These are phyloP conservation scores for Eutrema salsugineum DNA, from an alignment of 441 rosid genomes.

Conservation along the genomic window DNA sequence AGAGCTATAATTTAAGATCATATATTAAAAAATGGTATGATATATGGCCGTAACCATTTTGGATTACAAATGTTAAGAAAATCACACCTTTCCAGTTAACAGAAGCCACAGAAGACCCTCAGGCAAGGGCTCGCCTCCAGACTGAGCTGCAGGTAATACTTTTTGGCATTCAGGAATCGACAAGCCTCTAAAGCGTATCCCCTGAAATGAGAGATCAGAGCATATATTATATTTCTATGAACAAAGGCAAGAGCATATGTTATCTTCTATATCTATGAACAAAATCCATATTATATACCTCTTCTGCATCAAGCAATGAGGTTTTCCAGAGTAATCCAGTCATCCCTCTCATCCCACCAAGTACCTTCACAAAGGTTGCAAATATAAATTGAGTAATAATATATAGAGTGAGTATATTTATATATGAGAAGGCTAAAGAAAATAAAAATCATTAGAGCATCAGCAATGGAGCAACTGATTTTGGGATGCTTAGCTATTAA, in stretches of 20 bases:
- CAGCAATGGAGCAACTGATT: too few relatives aligned
- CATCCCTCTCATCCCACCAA: slow-evolving; percentile 98
- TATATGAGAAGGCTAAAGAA: background rate
- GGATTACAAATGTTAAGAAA: background rate
- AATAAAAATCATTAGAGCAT: background rate
- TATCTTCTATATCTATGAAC: background rate
- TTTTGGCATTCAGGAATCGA: slow-evolving; percentile 96
- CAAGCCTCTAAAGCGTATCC: slow-evolving; percentile 86
- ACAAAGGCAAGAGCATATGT: slow-evolving; percentile 36
- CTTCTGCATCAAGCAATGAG: slow-evolving; percentile 90
- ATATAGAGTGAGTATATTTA: background rate
- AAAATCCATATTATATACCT: slow-evolving; percentile 52
- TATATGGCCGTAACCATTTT: background rate
- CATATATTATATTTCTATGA: slow-evolving; percentile 3
- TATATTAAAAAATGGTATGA: background rate
- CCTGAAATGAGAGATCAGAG: slow-evolving; percentile 47
- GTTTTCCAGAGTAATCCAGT: slow-evolving; percentile 93
- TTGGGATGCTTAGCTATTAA: too few relatives aligned
- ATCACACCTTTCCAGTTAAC: slow-evolving; percentile 79
- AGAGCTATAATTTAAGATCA: background rate
- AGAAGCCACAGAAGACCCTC: slow-evolving; percentile 99
- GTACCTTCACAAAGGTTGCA: slow-evolving; percentile 61
- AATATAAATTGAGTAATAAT: too few relatives aligned
- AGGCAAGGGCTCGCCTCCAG: slow-evolving; percentile 88
- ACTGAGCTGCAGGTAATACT: slow-evolving; percentile 76